Evolutionary conservation across 73 alveolate species (phyloP).

Genomic region (Uronychia setigera): DNA sequence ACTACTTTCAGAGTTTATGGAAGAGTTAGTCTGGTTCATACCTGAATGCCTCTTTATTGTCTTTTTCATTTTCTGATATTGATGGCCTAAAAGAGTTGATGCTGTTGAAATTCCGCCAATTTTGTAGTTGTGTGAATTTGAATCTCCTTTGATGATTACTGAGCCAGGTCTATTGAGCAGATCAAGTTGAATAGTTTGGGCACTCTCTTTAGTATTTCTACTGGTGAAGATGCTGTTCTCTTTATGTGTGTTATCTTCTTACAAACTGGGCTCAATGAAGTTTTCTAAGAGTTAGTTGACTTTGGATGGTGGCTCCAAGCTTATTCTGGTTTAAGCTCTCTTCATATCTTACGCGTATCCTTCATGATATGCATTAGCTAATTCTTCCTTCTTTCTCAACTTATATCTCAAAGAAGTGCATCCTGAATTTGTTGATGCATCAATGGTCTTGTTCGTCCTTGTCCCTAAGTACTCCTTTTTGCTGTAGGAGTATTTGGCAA

Average conservation of each 20-base stretch:
- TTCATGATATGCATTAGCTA: no score
- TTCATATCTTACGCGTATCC: no score
- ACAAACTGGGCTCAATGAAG: not conserved
- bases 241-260: not conserved
- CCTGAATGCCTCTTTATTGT: not conserved
- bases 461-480: no score
- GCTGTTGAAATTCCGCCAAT: not conserved
- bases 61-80: not conserved
- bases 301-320: not conserved
- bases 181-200: not conserved
- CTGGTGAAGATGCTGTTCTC: not conserved
- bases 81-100: not conserved
- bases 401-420: no score
- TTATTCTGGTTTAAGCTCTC: not conserved
- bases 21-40: no score
- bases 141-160: not conserved
- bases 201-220: not conserved
- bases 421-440: no score
- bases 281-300: not conserved
- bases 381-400: no score
- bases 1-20: not conserved
- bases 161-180: not conserved
- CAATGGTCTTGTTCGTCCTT: no score
- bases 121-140: not conserved
- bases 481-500: no score